Base-by-base conservation (phyloP, 169 alveolate genomes). In the Perkinsus olseni region DNA sequence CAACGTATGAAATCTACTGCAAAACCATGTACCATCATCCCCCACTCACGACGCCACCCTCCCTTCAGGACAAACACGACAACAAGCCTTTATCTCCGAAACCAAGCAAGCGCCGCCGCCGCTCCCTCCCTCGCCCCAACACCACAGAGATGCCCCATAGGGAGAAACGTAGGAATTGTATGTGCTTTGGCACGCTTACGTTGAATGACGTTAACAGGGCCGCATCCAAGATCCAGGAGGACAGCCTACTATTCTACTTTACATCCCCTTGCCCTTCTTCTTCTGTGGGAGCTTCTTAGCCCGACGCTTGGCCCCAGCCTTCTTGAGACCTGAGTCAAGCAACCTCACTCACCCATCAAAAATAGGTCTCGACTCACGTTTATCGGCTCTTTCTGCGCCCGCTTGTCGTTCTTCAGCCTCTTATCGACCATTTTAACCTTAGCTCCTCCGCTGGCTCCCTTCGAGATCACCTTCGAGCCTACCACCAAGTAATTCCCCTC, bases 391-490 rank as follows among this genome's bases (percentile, higher is more conserved):
- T 40, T 91, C 74, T 20, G 74, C 1, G 93, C 96, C 6, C 96
- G 90, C 82, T 93, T 95, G 92, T 95, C 96, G 0, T 74, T 91
- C 94, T 95, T 95, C 50, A 95, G 91, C 20, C 96, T 39, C 39
- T 92, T 92, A 39, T 95, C 96, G 24, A 95, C 96, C 40, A 91
- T 62, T 92, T 92, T 94, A n/a, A 91, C 93, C 40, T 48, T 39
- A 11, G 82, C 94, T 0, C 50, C 82, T 28, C 34, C 17, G 17
- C 82, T 62, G 31, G 82, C 93, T 31, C 38, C 74, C 39, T 48
- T 92, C 34, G 93, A 45, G 51, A 48, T 48, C 28, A 74, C 93
- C 93, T 92, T 40, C 36, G 93, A 38, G 92, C 50, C 92, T 82
- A 24, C 31, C 1, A 28, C 13, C 36, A 62, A 8, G 17, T 3